Base-by-base conservation (phyloP, 305 asterid species). In the Fraxinus latifolia region DNA sequence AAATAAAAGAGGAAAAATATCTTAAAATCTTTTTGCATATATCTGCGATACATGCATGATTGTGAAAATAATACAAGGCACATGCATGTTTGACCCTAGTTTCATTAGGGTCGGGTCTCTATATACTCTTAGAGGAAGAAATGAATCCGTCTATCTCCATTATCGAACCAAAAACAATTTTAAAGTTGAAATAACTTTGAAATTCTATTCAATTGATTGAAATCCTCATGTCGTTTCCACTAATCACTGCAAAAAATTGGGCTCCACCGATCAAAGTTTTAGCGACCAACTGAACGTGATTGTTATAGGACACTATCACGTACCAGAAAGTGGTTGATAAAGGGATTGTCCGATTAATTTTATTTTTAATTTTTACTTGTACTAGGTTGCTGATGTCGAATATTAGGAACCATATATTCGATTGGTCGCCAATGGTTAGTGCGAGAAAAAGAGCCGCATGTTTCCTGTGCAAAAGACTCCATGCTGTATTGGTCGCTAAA, bases 41-140 rank as follows among this genome's bases (percentile, higher is more conserved):
- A 81, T 85, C 65, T 83, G 85, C 68, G 86, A 79, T 81, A 77
- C 58, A 72, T 86, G 83, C 82, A 82, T 86, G 88, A 83, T 79
- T 83, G 86, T 85, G 78, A 39, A 79, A 82, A 81, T 86, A 80
- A 83, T 82, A 77, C 33, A 74, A 65, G 85, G 90, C 92, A 88
- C 92, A 90, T 90, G 92, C 87, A 85, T 81, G 70, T 86, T 90
- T 90, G 91, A 89, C 92, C 90, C 87, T 89, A 89, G 80, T 80
- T 81, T 83, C 19, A 80, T 87, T 87, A 87, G 90, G 86, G 78
- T 11, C 14, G 60, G 29, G 60, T 39, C 33, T 47, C 78, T 39
- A 74, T 74, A 74, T 2, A 21, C 32, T 74, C 23, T 74, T 33
- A 37, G 78, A 25, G 78, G 60, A 37, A 8, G 53, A 37, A 36